Evolutionary conservation across 2,329 filamentous ascomycete species (phyloP).

Genomic region (Microdochium trichocladiopsis): DNA sequence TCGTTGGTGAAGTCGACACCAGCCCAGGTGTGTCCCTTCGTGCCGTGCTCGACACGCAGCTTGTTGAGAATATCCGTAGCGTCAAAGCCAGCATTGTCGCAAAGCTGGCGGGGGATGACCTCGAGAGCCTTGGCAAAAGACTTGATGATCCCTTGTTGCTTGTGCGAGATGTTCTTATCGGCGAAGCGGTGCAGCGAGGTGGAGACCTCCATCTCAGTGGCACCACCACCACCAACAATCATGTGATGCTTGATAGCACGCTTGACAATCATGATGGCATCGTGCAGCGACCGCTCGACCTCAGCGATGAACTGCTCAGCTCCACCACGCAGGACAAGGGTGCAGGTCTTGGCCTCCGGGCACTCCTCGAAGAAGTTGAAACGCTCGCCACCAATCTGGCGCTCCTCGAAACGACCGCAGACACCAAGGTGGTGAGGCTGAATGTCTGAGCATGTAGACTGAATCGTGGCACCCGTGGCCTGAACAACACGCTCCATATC

Average conservation of each 20-base stretch:
- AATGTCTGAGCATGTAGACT: conserved; percentile 97
- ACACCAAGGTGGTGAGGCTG: conserved; percentile 81
- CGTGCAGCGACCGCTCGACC: conserved; percentile 94
- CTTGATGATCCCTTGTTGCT: conserved; percentile 97
- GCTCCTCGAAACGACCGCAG: conserved; percentile 87
- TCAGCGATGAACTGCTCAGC: conserved; percentile 99
- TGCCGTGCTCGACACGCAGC: conserved; percentile 86
- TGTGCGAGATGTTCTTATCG: conserved; percentile 85
- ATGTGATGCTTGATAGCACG: conserved; percentile 90
- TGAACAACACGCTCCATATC: conserved; percentile 96
- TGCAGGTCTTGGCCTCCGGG: conserved; percentile 93
- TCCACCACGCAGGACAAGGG: conserved; percentile 86
- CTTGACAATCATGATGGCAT: conserved; percentile 99
- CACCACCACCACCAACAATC: conserved; percentile 93
- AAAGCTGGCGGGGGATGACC: conserved; percentile 92
- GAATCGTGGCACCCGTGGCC: conserved; percentile 84
- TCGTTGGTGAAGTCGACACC: conserved; percentile 93
- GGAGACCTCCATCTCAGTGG: conserved; percentile 93
- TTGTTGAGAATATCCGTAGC: conserved; percentile 97
- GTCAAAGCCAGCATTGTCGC: conserved; percentile 97
- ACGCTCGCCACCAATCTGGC: conserved; percentile 92
- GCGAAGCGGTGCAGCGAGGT: conserved; percentile 89
- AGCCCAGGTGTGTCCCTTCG: conserved; percentile 82
- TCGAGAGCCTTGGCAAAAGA: conserved; percentile 96
- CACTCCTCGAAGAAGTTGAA: conserved; percentile 99